Base-by-base conservation (phyloP, 371 early-diverging fungal genomes). In the Mortierella polycephala region DNA sequence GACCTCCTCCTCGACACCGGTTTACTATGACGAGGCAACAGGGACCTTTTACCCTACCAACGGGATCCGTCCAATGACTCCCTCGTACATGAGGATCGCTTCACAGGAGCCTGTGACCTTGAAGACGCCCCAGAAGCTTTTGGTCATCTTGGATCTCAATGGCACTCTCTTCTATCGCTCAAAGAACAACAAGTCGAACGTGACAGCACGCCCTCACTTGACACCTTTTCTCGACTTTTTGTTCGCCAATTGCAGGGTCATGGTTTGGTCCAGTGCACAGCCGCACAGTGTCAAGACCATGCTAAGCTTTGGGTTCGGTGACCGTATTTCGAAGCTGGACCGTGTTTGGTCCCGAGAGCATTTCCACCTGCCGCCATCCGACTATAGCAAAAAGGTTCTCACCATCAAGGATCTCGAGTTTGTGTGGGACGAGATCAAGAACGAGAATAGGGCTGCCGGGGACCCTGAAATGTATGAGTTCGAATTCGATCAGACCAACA, bases 181-280 rank as follows among this genome's bases (percentile, higher is more conserved):
- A 4, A 71, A 64, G 8, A 67, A 71, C 37, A 69, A 81, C 46
- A 73, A 55, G n/a, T 58, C 68, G 37, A 63, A 75, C 5, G 84
- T 90, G 74, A 84, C 79, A 58, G 62, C 74, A 1, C 87, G 93
- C 1, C 93, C 93, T 0, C 74, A 86, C 63, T 70, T 90, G 21
- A 49, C 69, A 5, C 60, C 73, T 2, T 94, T 94, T 54, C 67
- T 93, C n/a, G 72, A 86, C 16, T 93, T 88, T 67, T 68, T 90
- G 1, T 86, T 92, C 58, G 57, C 79, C 20, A 72, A 88, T 60
- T 94, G 92, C 76, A 75, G 81, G 5, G 93, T 94, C 41, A 90
- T 93, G 91, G 85, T 94, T 7, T 94, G 94, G 94, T 91, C 91
- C 37, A 91, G 92, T 16, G 92, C 94, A 0, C 88, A 85, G 57